phyloP scores from a whole-genome alignment of 2,329 filamentous ascomycete species.

The Colletotrichum melonis region DNA sequence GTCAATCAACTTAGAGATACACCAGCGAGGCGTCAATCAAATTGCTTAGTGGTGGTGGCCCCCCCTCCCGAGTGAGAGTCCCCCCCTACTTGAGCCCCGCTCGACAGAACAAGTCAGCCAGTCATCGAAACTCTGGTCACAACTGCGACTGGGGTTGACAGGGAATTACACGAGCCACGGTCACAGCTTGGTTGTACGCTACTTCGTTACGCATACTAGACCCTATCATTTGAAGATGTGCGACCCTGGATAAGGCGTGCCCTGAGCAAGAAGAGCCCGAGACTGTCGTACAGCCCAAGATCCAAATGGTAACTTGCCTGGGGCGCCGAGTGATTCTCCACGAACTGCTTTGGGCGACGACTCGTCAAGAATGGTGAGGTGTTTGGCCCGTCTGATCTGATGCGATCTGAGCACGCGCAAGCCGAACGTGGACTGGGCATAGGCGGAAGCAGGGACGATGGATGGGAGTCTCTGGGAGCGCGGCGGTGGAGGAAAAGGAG shows the following conservation, averaged over 20 bases:
- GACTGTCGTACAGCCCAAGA: neutral
- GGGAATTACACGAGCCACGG: slow-evolving; percentile 6
- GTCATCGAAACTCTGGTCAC: slow-evolving; percentile 5
- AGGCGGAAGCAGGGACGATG: neutral
- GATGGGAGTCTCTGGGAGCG: neutral
- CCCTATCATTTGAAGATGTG: neutral
- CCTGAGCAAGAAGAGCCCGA: neutral
- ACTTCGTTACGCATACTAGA: neutral
- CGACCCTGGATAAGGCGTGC: neutral
- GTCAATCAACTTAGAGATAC: slow-evolving; percentile 9
- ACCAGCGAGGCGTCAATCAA: slow-evolving; percentile 1
- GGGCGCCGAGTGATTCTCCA: neutral
- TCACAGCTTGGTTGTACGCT: slow-evolving; percentile 1
- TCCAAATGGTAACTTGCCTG: neutral
- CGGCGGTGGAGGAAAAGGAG: neutral
- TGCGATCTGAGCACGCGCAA: neutral
- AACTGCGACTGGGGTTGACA: slow-evolving; percentile 28
- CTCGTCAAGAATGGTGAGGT: neutral
- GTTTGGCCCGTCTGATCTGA: neutral
- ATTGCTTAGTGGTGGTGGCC: neutral
- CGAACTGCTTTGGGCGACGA: neutral
- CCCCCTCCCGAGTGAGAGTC: neutral
- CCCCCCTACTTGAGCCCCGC: neutral
- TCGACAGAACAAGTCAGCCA: slow-evolving; percentile 1
- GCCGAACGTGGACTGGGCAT: neutral